Evolutionary conservation across 805 yeast species (phyloP).

Genomic region (Yarrowia deformans): DNA sequence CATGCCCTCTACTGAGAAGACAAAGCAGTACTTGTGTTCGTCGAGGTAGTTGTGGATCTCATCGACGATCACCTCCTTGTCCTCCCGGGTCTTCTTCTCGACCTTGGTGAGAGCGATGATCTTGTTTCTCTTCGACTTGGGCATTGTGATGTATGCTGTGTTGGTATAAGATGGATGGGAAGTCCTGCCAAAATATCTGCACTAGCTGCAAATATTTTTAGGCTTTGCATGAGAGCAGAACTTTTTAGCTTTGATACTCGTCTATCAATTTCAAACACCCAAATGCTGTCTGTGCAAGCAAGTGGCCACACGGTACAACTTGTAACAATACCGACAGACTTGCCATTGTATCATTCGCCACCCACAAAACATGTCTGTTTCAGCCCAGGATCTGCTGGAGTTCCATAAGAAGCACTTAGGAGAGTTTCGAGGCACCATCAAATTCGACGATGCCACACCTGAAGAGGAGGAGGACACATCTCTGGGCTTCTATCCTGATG

Average conservation of each 20-base stretch:
- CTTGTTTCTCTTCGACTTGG: slow-evolving; percentile 96
- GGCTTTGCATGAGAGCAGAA: slow-evolving; percentile 22
- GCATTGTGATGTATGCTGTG: slow-evolving; percentile 61
- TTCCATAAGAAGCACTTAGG: slow-evolving; percentile 16
- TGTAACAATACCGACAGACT: too few species aligned
- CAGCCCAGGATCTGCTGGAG: slow-evolving; percentile 6
- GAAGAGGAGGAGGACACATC: background rate
- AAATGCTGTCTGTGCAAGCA: background rate
- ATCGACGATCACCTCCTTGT: slow-evolving; percentile 88
- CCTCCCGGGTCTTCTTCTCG: slow-evolving; percentile 93
- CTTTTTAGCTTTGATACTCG: slow-evolving; percentile 6
- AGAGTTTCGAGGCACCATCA: slow-evolving; percentile 14
- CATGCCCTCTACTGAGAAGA: slow-evolving; percentile 85
- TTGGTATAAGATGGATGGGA: background rate
- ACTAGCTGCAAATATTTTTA: slow-evolving; percentile 39
- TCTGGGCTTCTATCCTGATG: slow-evolving; percentile 43
- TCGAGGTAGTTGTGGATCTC: slow-evolving; percentile 87
- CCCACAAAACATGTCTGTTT: slow-evolving; percentile 1
- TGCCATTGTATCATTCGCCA: slow-evolving; percentile 2
- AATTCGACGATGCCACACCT: background rate
- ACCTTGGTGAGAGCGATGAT: slow-evolving; percentile 95
- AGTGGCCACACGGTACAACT: background rate
- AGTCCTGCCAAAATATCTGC: slow-evolving; percentile 33
- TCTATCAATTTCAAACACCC: slow-evolving; percentile 2
- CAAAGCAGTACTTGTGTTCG: slow-evolving; percentile 79